phyloP scores from a whole-genome alignment of 495 filamentous ascomycete species.

The Cairneyella variabilis region DNA sequence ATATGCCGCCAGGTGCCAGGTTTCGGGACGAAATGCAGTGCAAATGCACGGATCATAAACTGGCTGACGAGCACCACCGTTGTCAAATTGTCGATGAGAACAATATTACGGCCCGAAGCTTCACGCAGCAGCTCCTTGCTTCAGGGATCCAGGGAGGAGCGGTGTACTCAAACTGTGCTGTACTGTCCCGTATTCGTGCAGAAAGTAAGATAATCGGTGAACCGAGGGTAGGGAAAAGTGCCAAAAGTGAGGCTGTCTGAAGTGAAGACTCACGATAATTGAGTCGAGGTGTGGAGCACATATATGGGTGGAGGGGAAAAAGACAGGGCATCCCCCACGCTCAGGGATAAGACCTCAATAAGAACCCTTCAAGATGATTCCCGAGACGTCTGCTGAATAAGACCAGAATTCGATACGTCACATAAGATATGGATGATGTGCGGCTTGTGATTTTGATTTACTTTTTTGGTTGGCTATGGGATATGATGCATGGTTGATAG shows the following conservation, averaged over 20 bases:
- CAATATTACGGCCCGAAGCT: too few species aligned
- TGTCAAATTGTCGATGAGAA: too few species aligned
- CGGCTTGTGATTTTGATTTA: background rate
- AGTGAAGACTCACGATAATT: background rate
- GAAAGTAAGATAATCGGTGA: background rate
- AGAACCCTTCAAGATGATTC: background rate
- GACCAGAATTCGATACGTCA: conserved; percentile 2
- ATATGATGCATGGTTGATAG: background rate
- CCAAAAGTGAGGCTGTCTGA: conserved; percentile 8
- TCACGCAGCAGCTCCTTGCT: too few species aligned
- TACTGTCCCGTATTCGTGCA: too few species aligned
- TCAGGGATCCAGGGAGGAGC: too few species aligned
- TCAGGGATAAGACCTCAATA: background rate
- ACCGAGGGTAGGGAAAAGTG: background rate
- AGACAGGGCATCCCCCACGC: conserved; percentile 3
- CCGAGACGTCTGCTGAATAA: conserved; percentile 4
- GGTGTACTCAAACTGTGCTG: too few species aligned
- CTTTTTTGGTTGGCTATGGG: background rate
- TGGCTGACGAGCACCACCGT: too few species aligned
- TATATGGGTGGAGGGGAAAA: background rate
- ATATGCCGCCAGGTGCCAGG: background rate
- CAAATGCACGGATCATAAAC: too few species aligned
- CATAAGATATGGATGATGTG: background rate
- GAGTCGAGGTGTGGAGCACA: too few species aligned
- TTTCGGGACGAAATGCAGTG: conserved; percentile 2